Base-by-base conservation (phyloP, 768 basidiomycete species). In the Tricholoma matsutake region DNA sequence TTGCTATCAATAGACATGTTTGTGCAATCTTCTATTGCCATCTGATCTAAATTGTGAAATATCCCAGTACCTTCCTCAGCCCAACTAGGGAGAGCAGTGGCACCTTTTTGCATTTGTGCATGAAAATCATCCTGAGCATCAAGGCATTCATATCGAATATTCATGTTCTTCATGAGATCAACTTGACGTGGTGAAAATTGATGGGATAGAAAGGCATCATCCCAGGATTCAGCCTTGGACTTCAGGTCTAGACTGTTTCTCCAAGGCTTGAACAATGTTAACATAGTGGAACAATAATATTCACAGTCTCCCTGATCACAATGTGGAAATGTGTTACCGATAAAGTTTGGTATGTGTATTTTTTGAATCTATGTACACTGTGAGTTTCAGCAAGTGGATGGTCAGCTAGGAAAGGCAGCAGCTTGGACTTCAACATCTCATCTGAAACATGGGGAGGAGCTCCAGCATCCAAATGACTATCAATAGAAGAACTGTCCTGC, bases 81-180 rank as follows among this genome's bases (percentile, higher is more conserved):
- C 22, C 22, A 25, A 25, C 22, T 25, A 25, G 22, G 22, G 3
- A 62, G 60, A 69, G 45, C 69, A 69, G 22, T 25, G 22, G 22
- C 22, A 25, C 22, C 22, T 25, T 25, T 25, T 25, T 3, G 3
- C 22, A 25, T 25, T 25, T 25, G 22, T 25, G 22, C 22, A 25
- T 25, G 3, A 25, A 25, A 25, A 25, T 25, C 22, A 64, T 74
- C 67, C 49, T 67, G 29, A 1, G 72, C 67, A 66, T 76, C 70
- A 39, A 61, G 43, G 57, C 69, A 73, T 61, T 75, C 68, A 63
- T 72, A 68, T 37, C 54, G 32, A 1, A 75, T 28, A 47, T 76
- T 64, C 56, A 72, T 65, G 51, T 72, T 68, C 10, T 60, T 32
- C 66, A 74, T 73, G 0, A 71, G n/a, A 28, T 68, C 22, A 11